Percentiles rank a stretch among this genome's conserved stretches.
These are phyloP conservation scores for Periconia sp. DNA, from an alignment of 2,329 filamentous ascomycete genomes.

Conservation along the genomic window DNA sequence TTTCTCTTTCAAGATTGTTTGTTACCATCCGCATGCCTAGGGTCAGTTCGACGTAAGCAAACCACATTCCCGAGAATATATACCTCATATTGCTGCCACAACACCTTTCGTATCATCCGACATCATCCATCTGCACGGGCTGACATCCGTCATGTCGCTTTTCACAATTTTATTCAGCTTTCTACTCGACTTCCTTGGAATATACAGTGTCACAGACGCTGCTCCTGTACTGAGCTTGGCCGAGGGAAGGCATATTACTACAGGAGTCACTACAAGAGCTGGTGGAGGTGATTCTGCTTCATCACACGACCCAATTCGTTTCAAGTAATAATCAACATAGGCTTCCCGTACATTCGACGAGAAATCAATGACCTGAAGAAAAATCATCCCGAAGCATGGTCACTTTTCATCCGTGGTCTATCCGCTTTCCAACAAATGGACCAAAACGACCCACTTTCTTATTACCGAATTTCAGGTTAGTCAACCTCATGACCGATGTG, in stretches of 20 bases:
- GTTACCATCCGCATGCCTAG: too few species aligned
- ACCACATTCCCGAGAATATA: too few species aligned
- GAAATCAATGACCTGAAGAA: constrained; percentile 67
- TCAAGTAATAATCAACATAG: constrained; percentile 10
- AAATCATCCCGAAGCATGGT: constrained; percentile 66
- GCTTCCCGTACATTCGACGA: constrained; percentile 49
- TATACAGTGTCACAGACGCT: too few species aligned
- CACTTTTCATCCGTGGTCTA: constrained; percentile 74
- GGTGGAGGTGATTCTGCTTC: constrained; percentile 12
- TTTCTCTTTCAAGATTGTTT: too few species aligned
- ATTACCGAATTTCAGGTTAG: constrained; percentile 74
- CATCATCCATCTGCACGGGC: too few species aligned
- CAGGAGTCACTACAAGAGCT: constrained; percentile 22
- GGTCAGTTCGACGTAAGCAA: too few species aligned
- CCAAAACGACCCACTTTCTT: constrained; percentile 68
- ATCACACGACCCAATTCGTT: constrained; percentile 4
- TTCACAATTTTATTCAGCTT: too few species aligned
- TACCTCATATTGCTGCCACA: too few species aligned
- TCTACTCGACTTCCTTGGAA: too few species aligned
- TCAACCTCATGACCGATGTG: background rate
- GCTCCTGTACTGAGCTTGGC: too few species aligned
- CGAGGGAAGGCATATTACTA: constrained; percentile 13
- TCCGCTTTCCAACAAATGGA: constrained; percentile 67
- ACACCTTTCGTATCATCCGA: too few species aligned
- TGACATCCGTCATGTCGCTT: too few species aligned